These are phyloP conservation scores for Phytomonas sp. DNA, from an alignment of 208 protist genomes.

Conservation along the genomic window DNA sequence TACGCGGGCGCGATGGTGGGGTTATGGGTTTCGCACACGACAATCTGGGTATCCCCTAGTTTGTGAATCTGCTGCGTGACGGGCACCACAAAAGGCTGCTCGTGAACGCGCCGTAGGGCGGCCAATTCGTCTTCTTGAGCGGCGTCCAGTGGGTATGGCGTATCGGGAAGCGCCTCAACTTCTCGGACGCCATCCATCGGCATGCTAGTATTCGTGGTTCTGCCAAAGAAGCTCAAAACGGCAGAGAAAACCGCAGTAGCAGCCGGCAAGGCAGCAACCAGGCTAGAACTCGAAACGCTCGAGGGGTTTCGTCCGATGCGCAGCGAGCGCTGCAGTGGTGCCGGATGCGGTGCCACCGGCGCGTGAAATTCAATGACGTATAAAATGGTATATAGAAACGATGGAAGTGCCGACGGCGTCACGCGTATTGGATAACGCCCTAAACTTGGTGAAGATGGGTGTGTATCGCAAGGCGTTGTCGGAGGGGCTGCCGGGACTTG, in stretches of 20 bases:
- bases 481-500: neutral
- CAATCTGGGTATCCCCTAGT: conserved; percentile 28
- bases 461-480: conserved; percentile 1
- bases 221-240: conserved; percentile 8
- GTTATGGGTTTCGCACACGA: conserved; percentile 29
- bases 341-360: conserved; percentile 25
- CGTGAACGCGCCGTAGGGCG: conserved; percentile 25
- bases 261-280: neutral
- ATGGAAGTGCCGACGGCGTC: conserved; percentile 48
- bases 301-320: neutral
- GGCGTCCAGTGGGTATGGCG: neutral
- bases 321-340: neutral
- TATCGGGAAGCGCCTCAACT: neutral
- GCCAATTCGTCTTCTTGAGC: conserved; percentile 11
- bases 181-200: neutral
- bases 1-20: conserved; percentile 24
- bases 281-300: neutral
- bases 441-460: conserved; percentile 2
- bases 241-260: conserved; percentile 7
- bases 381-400: conserved; percentile 56
- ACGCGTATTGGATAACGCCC: conserved; percentile 37
- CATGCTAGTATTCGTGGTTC: neutral
- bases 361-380: conserved; percentile 70
- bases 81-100: conserved; percentile 30
- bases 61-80: conserved; percentile 26